A percentile compares a stretch with the other conserved stretches of the same genome.
Conservation (phyloP, 148 eudicot species). For the Nepenthes mirabilis region DNA sequence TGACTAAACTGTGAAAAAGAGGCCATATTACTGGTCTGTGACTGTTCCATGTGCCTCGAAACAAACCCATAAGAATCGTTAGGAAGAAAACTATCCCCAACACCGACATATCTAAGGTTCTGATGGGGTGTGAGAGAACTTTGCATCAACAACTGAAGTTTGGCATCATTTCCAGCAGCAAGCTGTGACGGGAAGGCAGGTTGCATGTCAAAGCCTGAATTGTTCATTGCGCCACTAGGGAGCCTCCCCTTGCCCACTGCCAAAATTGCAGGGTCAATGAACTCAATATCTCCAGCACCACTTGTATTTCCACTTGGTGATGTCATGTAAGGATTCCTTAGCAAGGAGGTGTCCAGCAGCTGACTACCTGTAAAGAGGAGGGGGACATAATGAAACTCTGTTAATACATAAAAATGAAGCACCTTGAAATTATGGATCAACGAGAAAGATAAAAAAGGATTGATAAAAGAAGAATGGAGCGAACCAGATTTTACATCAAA, state of each 20-base stretch:
- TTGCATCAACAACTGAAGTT: slow-evolving; percentile 59
- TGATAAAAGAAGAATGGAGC: background rate
- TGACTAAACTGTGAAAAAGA: slow-evolving; percentile 29
- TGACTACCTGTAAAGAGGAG: slow-evolving; percentile 26
- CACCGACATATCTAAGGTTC: slow-evolving; percentile 39
- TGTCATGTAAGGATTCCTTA: slow-evolving; percentile 16
- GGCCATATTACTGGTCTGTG: slow-evolving; percentile 25
- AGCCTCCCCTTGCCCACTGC: slow-evolving; percentile 23
- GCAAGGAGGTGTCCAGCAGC: slow-evolving; percentile 16
- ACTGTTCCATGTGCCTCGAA: slow-evolving; percentile 55
- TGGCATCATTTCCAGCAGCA: slow-evolving; percentile 33
- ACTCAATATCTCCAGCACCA: slow-evolving; percentile 20
- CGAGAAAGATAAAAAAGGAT: background rate
- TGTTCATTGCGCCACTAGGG: slow-evolving; percentile 19
- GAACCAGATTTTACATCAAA: slow-evolving; percentile 41
- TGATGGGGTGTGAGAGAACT: slow-evolving; percentile 57
- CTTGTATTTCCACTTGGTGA: slow-evolving; percentile 16
- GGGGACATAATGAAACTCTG: background rate
- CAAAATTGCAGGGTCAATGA: slow-evolving; percentile 39
- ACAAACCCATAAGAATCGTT: slow-evolving; percentile 43
- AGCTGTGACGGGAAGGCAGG: slow-evolving; percentile 14
- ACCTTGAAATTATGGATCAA: background rate
- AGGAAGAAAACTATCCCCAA: slow-evolving; percentile 31
- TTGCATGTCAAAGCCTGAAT: slow-evolving; percentile 19
- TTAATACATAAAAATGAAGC: background rate